phyloP scores from a whole-genome alignment of 2,329 filamentous ascomycete species.

The Botrytis cinerea region DNA sequence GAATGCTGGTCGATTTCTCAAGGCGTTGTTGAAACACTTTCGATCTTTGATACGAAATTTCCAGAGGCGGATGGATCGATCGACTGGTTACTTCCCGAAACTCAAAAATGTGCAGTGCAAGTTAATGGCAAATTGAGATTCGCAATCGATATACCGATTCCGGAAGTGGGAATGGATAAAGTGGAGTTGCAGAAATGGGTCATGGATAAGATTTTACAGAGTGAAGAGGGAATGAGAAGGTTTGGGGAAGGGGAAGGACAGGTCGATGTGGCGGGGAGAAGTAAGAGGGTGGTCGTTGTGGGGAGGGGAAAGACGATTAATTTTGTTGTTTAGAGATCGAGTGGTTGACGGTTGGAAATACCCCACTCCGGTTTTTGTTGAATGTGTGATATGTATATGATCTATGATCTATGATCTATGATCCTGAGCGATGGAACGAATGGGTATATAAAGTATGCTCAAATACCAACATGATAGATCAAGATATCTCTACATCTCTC shows the following conservation, averaged over 20 bases:
- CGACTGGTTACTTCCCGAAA: slow-evolving; percentile 52
- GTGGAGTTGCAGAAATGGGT: slow-evolving; percentile 60
- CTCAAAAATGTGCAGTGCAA: slow-evolving; percentile 66
- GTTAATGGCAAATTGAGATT: slow-evolving; percentile 78
- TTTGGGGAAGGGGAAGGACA: slow-evolving; percentile 47
- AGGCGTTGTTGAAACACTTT: neutral
- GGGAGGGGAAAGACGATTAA: slow-evolving; percentile 70
- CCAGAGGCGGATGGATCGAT: slow-evolving; percentile 57
- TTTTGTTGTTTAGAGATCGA: slow-evolving; percentile 56
- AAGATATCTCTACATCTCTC: neutral
- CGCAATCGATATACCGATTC: slow-evolving; percentile 62
- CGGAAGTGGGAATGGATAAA: slow-evolving; percentile 46
- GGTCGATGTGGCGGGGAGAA: slow-evolving; percentile 53
- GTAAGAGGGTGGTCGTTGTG: slow-evolving; percentile 68
- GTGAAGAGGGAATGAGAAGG: slow-evolving; percentile 57
- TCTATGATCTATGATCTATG: neutral
- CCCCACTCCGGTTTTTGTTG: neutral
- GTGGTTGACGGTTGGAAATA: neutral
- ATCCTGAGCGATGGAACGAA: neutral
- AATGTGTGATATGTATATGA: neutral
- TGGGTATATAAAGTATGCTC: neutral
- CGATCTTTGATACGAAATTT: slow-evolving; percentile 56
- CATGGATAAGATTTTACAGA: slow-evolving; percentile 59
- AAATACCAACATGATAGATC: neutral
- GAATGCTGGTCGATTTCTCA: slow-evolving; percentile 66